Conservation (phyloP, 495 filamentous ascomycete genomes). For the Aspergillus heteromorphus region DNA sequence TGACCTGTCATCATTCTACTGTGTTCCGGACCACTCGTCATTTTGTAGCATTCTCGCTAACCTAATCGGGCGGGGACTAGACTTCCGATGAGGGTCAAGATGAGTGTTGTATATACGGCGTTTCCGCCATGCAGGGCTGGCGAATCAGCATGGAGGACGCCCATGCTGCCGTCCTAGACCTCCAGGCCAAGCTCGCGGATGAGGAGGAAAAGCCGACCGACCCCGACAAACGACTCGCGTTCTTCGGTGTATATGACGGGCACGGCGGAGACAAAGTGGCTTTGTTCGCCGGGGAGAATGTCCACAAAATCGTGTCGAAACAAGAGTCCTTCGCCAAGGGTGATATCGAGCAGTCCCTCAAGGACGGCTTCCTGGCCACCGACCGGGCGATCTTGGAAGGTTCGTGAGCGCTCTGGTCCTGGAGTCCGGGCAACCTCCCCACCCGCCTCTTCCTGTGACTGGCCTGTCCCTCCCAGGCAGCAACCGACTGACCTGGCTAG, state of each 20-base stretch:
- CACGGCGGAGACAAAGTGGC: conserved; percentile 97
- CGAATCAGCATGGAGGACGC: conserved; percentile 99
- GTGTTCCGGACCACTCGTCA: not conserved
- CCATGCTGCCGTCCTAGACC: conserved; percentile 82
- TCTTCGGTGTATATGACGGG: conserved; percentile 97
- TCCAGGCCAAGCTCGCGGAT: conserved; percentile 59
- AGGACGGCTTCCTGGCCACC: conserved; percentile 94
- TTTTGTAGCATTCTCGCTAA: conserved; percentile 3
- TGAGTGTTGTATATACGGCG: conserved; percentile 85
- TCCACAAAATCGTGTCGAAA: conserved; percentile 89
- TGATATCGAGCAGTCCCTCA: conserved; percentile 90
- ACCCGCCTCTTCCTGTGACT: not conserved
- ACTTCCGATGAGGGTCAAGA: conserved; percentile 83
- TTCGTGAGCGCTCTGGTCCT: conserved; percentile 33
- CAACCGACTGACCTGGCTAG: conserved; percentile 42
- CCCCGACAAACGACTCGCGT: conserved; percentile 70
- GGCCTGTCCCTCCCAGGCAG: not conserved
- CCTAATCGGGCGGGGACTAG: conserved; percentile 40
- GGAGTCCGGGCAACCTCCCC: conserved; percentile 5
- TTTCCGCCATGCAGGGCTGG: conserved; percentile 99
- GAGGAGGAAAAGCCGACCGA: conserved; percentile 54
- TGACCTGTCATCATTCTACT: conserved; percentile 9
- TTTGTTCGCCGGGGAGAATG: conserved; percentile 82
- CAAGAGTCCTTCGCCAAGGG: conserved; percentile 88
- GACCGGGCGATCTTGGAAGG: conserved; percentile 94